Evolutionary conservation across 2,329 filamentous ascomycete genomes (phyloP), one percentile per base, ranked within the genome.

Genomic region (Alternaria sp.): DNA sequence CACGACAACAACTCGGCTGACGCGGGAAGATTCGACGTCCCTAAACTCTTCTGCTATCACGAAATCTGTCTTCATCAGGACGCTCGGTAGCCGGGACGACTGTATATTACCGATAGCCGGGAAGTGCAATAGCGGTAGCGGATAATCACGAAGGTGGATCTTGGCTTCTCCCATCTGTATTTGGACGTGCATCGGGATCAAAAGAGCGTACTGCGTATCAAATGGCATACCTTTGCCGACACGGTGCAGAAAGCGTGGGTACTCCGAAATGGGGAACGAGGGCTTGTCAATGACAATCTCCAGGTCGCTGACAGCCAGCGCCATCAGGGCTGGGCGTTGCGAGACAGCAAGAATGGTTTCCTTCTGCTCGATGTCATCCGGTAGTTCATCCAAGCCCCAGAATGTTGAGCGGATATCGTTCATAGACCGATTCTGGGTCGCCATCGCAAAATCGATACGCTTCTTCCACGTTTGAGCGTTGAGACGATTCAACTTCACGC

Each of bases 161-260:
- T 92, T 90, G 10, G 90, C 93, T 80, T 99, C 96, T 54, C 94
- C 92, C 89, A 97, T 94, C 64, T 92, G 92, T 66, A 99, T 87
- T 68, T 93, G 90, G 3, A 99, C 86, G 78, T 92, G 92, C 90
- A 97, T 93, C 0, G 96, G 96, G 11, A 99, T 84, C 18, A 99
- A 86, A 20, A 99, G 84, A 10, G 93, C 90, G 78, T 98, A 99
- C 74, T 95, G 85, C 87, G 94, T 99, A 73, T 96, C 90, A 66
- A 89, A 86, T 1, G 96, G 96, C 89, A 99, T 96, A 1, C 96
- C 96, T 82, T 99, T 99, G n/a, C 96, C 96, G 61, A 98, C 90
- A 51, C 89, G 88, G 75, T 97, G 87, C 25, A 99, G 83, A 76
- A 97, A 99, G 15, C 91, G 87, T 0, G 95, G 92, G 58, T 95